phyloP scores from a whole-genome alignment of 768 basidiomycete genomes.

The Russula vinacea region DNA sequence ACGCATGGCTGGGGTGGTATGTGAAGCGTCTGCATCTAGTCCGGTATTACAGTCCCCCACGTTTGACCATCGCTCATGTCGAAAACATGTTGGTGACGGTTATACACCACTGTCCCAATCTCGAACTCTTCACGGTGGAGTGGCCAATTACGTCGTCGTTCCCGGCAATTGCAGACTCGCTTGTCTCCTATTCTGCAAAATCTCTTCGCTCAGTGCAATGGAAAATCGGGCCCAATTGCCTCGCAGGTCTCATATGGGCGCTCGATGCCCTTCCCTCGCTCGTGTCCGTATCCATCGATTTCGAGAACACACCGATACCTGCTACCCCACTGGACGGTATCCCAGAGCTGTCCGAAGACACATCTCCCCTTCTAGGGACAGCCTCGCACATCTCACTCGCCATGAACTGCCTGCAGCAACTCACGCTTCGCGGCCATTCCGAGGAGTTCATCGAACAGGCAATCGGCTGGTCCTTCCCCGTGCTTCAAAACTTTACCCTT shows the following conservation, averaged over 20 bases:
- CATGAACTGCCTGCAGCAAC: slow-evolving; percentile 57
- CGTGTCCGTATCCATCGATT: slow-evolving; percentile 54
- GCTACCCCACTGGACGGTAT: background rate
- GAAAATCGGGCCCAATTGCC: slow-evolving; percentile 51
- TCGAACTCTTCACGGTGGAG: slow-evolving; percentile 69
- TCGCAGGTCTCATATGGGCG: slow-evolving; percentile 71
- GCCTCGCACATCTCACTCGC: slow-evolving; percentile 54
- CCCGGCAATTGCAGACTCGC: slow-evolving; percentile 60
- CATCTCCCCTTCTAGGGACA: slow-evolving; percentile 52
- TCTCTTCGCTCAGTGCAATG: slow-evolving; percentile 60
- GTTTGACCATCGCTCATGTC: slow-evolving; percentile 46
- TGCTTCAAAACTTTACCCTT: slow-evolving; percentile 55
- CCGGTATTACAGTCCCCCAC: slow-evolving; percentile 45
- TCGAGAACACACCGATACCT: slow-evolving; percentile 34
- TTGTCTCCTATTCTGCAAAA: slow-evolving; percentile 49
- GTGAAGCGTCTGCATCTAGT: slow-evolving; percentile 67
- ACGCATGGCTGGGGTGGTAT: slow-evolving; percentile 64
- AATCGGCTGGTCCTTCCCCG: slow-evolving; percentile 60
- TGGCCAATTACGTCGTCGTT: slow-evolving; percentile 60
- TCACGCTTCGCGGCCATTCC: slow-evolving; percentile 58
- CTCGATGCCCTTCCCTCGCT: slow-evolving; percentile 59
- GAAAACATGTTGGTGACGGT: slow-evolving; percentile 56
- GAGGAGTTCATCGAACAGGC: slow-evolving; percentile 70
- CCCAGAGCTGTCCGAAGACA: slow-evolving; percentile 37
- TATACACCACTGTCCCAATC: slow-evolving; percentile 64